Evolutionary conservation across 2,329 filamentous ascomycete genomes (phyloP), one percentile per base, ranked within the genome.

Genomic region (Clonostachys sp.): DNA sequence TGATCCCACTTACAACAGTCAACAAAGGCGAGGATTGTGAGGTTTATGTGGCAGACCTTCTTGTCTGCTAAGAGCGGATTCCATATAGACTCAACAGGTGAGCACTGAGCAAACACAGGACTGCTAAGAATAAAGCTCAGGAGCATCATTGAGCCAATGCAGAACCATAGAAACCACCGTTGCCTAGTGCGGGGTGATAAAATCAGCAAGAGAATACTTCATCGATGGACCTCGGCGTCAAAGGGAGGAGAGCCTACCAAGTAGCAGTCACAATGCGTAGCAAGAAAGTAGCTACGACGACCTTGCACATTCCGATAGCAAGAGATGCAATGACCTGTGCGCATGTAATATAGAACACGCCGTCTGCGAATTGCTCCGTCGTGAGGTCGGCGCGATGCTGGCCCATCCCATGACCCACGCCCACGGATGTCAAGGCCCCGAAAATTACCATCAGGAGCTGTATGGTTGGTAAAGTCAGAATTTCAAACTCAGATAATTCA

Each of bases 291-390:
- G 44, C 44, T n/a, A 45, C 44, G 13, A 45, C 16, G 3, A 40
- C 44, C 24, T 45, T 45, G 34, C n/a, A 34, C 44, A 45, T 45
- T 20, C 44, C 44, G n/a, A 45, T 45, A 12, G 44, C 44, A 2
- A 45, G 16, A 13, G 44, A 39, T 10, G 39, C 44, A 20, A 35
- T 45, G n/a, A 18, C 20, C 17, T 45, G 44, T 9, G 20, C 33
- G n/a, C 30, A 16, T 3, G 39, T 36, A 6, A 45, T 18, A 13
- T 38, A 13, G 16, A 45, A 20, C 16, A 45, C 34, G 14, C 34
- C 44, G 17, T 18, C 6, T 36, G 44, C n/a, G 17, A 45, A 45
- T 20, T 45, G 44, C 30, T 36, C 33, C 4, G 34, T 36, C 17
- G 20, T 18, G 5, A 45, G 44, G 30, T 45, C 30, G 14, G 36